Conservation (phyloP, 768 basidiomycete species). For the Lactifluus rugatus region DNA sequence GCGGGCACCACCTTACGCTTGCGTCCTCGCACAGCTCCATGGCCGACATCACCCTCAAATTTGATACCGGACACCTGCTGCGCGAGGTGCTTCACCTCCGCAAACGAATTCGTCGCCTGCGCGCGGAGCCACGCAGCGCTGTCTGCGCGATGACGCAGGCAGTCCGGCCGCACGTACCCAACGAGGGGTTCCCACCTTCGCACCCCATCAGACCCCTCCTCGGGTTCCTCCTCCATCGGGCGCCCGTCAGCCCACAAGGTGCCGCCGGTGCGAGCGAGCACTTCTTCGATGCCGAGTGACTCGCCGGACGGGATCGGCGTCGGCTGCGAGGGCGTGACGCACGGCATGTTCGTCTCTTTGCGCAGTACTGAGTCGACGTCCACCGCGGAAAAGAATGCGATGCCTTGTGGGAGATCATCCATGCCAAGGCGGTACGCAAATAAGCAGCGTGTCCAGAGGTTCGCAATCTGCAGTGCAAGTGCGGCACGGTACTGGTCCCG, state of each 20-base stretch:
- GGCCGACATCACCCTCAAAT: conserved; percentile 26
- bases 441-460: conserved; percentile 86
- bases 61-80: conserved; percentile 40
- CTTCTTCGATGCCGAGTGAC: conserved; percentile 57
- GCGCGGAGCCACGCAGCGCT: conserved; percentile 63
- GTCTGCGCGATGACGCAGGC: conserved; percentile 53
- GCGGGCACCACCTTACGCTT: neutral
- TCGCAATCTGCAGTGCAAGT: conserved; percentile 88
- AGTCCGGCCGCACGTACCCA: conserved; percentile 49
- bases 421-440: conserved; percentile 92
- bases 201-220: conserved; percentile 22
- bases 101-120: conserved; percentile 63
- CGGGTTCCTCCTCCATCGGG: conserved; percentile 36
- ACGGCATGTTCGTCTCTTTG: conserved; percentile 95
- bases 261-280: conserved; percentile 59
- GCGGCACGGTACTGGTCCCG: conserved; percentile 86
- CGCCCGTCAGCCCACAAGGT: conserved; percentile 52
- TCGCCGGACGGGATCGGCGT: conserved; percentile 79
- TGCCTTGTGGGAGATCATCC: conserved; percentile 90
- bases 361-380: conserved; percentile 85
- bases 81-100: conserved; percentile 61
- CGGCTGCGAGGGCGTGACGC: conserved; percentile 89
- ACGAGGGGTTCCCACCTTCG: conserved; percentile 27
- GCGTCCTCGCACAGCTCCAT: conserved; percentile 18
- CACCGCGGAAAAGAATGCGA: conserved; percentile 95